These are phyloP conservation scores for Salix arbutifolia DNA, from an alignment of 345 rosid genomes.

Conservation along the genomic window DNA sequence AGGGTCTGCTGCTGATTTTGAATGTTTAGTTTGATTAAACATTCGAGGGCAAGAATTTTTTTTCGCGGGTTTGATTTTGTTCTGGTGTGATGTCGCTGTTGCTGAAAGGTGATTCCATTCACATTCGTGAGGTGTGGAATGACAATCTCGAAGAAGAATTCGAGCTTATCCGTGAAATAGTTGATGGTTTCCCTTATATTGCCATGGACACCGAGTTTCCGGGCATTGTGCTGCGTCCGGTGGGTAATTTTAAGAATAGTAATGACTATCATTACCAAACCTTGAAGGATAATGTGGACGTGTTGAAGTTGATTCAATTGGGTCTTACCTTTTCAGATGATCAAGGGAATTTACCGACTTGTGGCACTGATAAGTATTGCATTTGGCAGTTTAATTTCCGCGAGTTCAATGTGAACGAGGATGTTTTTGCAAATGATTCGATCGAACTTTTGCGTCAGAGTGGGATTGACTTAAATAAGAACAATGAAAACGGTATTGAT, in stretches of 20 bases:
- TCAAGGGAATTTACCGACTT: slow-evolving; percentile 58
- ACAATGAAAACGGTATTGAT: slow-evolving; percentile 51
- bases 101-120: slow-evolving; percentile 47
- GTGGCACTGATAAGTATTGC: slow-evolving; percentile 55
- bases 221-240: slow-evolving; percentile 51
- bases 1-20: not conserved
- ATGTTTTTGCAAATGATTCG: slow-evolving; percentile 54
- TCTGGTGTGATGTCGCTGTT: slow-evolving; percentile 46
- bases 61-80: not conserved
- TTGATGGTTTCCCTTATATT: slow-evolving; percentile 55
- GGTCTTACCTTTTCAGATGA: slow-evolving; percentile 70
- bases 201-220: slow-evolving; percentile 90
- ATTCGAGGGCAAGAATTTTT: not conserved
- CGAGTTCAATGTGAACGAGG: slow-evolving; percentile 50
- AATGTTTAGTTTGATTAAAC: not conserved
- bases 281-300: slow-evolving; percentile 56
- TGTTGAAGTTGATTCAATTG: slow-evolving; percentile 70
- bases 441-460: slow-evolving; percentile 56
- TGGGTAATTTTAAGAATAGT: slow-evolving; percentile 47
- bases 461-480: slow-evolving; percentile 63
- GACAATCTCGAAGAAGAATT: slow-evolving; percentile 57
- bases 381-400: slow-evolving; percentile 81
- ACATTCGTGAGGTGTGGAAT: slow-evolving; percentile 69
- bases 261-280: slow-evolving; percentile 53
- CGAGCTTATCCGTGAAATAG: slow-evolving; percentile 40